Evolutionary conservation across 768 basidiomycete genomes (phyloP), one percentile per base, ranked within the genome.

Genomic region (Collybia mongolica): DNA sequence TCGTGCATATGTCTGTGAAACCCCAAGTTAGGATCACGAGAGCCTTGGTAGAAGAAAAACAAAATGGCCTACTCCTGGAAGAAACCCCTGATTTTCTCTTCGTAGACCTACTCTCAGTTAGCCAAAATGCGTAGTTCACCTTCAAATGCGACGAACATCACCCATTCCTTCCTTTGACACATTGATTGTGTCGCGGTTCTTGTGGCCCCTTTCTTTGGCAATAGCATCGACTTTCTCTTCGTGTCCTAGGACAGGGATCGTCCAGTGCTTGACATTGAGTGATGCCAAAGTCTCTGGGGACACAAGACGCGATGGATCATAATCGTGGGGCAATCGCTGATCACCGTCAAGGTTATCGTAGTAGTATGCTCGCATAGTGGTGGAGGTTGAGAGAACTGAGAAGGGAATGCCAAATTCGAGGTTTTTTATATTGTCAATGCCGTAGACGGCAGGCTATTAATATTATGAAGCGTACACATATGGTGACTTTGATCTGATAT

Each of bases 321-420:
- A 86, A 65, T 93, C 82, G 69, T 97, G 93, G 0, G 77, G 80
- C 5, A 89, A 79, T 29, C 89, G 83, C 62, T 93, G 93, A 68
- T 96, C 91, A 22, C 86, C 89, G 0, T 84, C 77, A 26, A 80
- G 17, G 60, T 88, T 78, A 67, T 90, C 85, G 64, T 76, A 85
- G 72, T 84, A 87, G 74, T 86, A 88, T 8, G 84, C 84, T 39
- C 82, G 83, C 89, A 90, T 90, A n/a, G 32, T 32, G 32, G 11
- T 32, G 32, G 11, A 32, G 32, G 11, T 32, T 3, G 11, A 32
- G 14, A 32, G 11, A 11, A 9, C 32, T 32, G 32, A 12, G 32
- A 32, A 32, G 32, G 11, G 7, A 9, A 32, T 32, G 32, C 11
- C 32, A 32, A 32, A 32, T 32, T 32, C 32, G 14, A 32, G n/a